Evolutionary conservation across 768 basidiomycete genomes (phyloP).

Genomic region (Rhodotorula toruloides): DNA sequence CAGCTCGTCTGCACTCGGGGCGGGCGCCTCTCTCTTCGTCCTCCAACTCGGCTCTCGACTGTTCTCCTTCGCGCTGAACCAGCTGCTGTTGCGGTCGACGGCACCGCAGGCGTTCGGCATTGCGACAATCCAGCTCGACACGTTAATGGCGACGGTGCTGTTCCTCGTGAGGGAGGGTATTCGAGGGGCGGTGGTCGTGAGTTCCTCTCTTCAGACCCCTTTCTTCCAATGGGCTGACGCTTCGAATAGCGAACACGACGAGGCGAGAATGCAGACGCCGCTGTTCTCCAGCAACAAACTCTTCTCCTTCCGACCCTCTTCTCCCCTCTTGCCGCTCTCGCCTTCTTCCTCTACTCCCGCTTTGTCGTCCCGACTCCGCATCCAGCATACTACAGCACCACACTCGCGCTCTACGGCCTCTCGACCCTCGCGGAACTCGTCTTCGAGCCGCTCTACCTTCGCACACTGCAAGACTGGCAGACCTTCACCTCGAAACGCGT

Average conservation of each 20-base stretch:
- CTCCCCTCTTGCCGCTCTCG: conserved; percentile 62
- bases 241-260: neutral
- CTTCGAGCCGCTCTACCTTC: conserved; percentile 76
- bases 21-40: conserved; percentile 59
- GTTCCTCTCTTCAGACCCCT: conserved; percentile 19
- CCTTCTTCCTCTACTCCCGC: conserved; percentile 59
- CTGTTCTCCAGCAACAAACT: neutral
- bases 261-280: neutral
- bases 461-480: conserved; percentile 58
- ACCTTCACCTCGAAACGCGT: conserved; percentile 67
- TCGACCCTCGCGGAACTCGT: conserved; percentile 72
- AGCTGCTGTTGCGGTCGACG: conserved; percentile 72
- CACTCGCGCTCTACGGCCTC: conserved; percentile 65
- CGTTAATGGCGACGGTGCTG: conserved; percentile 78
- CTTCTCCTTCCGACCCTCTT: conserved; percentile 51
- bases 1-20: conserved; percentile 50
- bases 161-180: conserved; percentile 93
- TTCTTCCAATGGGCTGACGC: neutral
- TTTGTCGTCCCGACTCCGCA: conserved; percentile 50
- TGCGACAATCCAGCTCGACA: conserved; percentile 88
- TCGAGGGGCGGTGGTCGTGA: conserved; percentile 74
- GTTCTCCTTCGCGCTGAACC: conserved; percentile 84
- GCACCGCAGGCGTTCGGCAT: conserved; percentile 80
- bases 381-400: conserved; percentile 56
- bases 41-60: conserved; percentile 79